Base-by-base conservation (phyloP, 139 green algal species). In the Closterium sp. region DNA sequence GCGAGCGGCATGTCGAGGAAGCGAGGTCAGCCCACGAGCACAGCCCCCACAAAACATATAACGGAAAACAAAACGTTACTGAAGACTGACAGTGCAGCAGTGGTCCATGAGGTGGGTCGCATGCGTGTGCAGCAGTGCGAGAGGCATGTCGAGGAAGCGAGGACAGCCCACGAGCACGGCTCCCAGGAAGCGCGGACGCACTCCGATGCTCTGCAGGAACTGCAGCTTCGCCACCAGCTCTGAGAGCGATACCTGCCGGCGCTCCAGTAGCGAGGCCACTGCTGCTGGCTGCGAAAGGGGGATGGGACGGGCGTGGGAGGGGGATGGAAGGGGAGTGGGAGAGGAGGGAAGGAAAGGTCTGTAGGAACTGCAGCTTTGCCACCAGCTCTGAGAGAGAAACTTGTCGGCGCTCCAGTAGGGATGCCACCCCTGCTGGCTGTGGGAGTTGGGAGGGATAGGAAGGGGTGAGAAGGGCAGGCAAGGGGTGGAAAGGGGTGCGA, bases 181-280 rank as follows among this genome's bases (percentile, higher is more conserved):
- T 17, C 21, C 88, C n/a, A 90, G 27, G 38, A 31, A 30, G 42
- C 88, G 88, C 21, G 88, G 88, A 9, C 88, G 88, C 38, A 90
- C 88, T 22, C 88, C 88, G 9, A 90, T 31, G 45, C 28, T 62
- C 38, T 90, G 88, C 45, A 90, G 45, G 42, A 62, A 90, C 88
- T 90, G 88, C 38, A 90, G 28, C 45, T 90, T 73, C 2, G 88
- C 88, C 28, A 90, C 88, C n/a, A 90, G 42, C n/a, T 90, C 88
- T 24, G 28, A 29, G 88, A 90, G 34, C 4, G 28, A 31, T 17
- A 90, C 28, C 38, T 90, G n/a, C 28, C 88, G 45, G 1, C 62
- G 62, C 62, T 79, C 62, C 62, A 79, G 62, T 4, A 79, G 62
- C 13, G 62, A 79, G 1, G 62, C 62, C 62, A 79, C 62, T 79